These are phyloP conservation scores for Cladosporium velox DNA, from an alignment of 2,329 filamentous ascomycete genomes.

Conservation along the genomic window DNA sequence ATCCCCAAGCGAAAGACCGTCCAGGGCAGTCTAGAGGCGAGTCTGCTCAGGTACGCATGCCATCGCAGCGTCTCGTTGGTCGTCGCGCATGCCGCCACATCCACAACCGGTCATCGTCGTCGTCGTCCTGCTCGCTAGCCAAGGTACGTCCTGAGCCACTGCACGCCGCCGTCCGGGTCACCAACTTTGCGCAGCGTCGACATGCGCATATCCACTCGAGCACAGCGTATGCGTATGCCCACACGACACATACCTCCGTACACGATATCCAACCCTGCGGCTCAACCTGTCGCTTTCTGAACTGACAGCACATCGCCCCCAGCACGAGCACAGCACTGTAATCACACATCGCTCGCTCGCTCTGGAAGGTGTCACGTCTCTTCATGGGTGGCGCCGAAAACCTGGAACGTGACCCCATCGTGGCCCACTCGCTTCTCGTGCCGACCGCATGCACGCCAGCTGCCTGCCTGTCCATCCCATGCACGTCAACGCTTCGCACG, in stretches of 20 bases:
- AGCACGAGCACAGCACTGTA: background rate
- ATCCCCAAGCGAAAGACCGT: background rate
- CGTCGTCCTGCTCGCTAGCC: background rate
- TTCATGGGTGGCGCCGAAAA: conserved; percentile 8
- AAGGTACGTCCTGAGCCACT: background rate
- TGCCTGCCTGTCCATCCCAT: conserved; percentile 4
- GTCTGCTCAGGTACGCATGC: background rate
- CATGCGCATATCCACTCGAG: background rate
- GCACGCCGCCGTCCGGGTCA: conserved; percentile 5
- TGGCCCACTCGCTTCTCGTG: conserved; percentile 10
- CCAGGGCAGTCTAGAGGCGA: background rate
- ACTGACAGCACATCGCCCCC: background rate
- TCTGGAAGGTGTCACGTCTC: conserved; percentile 17
- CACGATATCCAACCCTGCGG: background rate
- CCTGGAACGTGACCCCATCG: conserved; percentile 8
- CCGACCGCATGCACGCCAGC: conserved; percentile 4
- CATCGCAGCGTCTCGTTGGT: background rate
- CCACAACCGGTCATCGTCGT: background rate
- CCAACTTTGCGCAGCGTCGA: background rate
- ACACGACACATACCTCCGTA: background rate
- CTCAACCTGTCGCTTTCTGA: background rate
- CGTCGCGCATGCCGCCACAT: background rate
- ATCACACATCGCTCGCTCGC: background rate
- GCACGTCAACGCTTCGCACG: conserved; percentile 17
- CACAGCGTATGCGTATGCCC: conserved; percentile 10